Percentiles rank a stretch among this genome's conserved stretches.
These are phyloP conservation scores for Aureobasidium uvarum DNA, from an alignment of 2,329 filamentous ascomycete genomes.

Conservation along the genomic window DNA sequence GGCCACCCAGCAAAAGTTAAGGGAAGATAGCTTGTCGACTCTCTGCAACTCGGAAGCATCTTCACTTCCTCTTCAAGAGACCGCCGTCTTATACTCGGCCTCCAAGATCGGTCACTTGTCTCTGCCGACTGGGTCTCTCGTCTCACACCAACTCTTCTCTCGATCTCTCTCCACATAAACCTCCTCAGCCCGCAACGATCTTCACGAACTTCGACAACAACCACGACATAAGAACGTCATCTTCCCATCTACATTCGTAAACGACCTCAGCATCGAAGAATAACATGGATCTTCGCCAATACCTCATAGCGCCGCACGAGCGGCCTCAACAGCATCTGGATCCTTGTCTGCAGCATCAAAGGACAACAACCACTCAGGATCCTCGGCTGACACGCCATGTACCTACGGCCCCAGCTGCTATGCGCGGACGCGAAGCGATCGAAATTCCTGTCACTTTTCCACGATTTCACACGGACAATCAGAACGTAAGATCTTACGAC, in stretches of 20 bases:
- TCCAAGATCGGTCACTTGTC: not conserved
- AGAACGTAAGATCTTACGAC: not conserved
- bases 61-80: not conserved
- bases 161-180: not conserved
- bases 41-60: not conserved
- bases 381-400: not conserved
- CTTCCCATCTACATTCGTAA: not conserved
- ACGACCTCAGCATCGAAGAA: not conserved
- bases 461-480: not conserved
- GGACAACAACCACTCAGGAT: not conserved
- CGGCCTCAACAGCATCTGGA: not conserved
- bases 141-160: not conserved
- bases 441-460: not conserved
- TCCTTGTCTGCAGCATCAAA: not conserved
- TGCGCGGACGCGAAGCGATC: not conserved
- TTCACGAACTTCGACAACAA: not conserved
- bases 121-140: not conserved
- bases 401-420: not conserved
- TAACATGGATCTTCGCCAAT: constrained; percentile 6
- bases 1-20: not conserved
- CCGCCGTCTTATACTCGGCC: not conserved
- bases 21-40: not conserved
- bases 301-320: constrained; percentile 5
- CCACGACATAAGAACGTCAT: not conserved
- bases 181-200: not conserved